phyloP scores from a whole-genome alignment of 148 eudicot species.

The Silene latifolia region DNA sequence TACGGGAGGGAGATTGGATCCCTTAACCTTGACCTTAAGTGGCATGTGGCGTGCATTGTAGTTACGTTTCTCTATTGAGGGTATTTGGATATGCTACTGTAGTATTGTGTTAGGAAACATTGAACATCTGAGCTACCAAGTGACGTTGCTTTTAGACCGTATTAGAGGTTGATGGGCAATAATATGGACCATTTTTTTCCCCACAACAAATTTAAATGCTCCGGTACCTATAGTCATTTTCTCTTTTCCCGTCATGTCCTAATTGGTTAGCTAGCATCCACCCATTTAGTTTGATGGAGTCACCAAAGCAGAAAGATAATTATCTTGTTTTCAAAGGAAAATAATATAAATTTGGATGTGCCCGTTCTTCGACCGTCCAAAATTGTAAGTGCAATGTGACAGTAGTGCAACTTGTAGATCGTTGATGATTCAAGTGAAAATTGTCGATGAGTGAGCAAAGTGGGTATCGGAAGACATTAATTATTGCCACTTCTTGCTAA shows the following conservation, averaged over 20 bases:
- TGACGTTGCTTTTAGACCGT: too few species aligned
- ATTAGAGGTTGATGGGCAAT: too few species aligned
- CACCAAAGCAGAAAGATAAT: neutral
- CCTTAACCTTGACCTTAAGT: neutral
- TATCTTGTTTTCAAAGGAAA: neutral
- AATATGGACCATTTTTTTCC: too few species aligned
- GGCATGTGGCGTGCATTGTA: neutral
- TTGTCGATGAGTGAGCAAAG: neutral
- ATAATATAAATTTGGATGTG: neutral
- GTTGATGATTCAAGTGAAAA: neutral
- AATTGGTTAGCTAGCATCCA: neutral
- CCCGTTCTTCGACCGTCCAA: neutral
- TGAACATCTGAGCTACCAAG: too few species aligned
- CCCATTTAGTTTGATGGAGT: neutral
- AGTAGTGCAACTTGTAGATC: neutral
- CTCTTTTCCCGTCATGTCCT: neutral
- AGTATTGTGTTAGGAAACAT: neutral
- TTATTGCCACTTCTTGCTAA: slow-evolving; percentile 6
- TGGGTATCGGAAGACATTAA: neutral
- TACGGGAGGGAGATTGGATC: neutral
- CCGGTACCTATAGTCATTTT: neutral
- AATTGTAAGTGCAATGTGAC: slow-evolving; percentile 2
- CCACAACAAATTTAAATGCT: too few species aligned
- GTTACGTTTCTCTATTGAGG: neutral
- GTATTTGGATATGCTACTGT: neutral